phyloP scores from a whole-genome alignment of 2,329 filamentous ascomycete genomes.

The Epichloe scottii region DNA sequence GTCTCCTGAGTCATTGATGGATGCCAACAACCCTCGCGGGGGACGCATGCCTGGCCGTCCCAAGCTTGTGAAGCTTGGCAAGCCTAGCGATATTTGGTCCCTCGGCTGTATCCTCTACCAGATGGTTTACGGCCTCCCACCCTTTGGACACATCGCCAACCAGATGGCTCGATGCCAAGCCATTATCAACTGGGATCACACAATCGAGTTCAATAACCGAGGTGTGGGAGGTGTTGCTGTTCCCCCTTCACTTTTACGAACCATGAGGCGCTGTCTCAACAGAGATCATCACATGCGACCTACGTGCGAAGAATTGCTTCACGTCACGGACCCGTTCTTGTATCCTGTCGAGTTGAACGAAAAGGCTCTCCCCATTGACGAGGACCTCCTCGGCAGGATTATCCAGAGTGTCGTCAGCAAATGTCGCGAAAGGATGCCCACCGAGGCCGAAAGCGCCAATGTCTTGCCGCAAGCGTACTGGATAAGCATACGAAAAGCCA shows the following conservation, averaged over 20 bases:
- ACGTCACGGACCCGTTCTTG: constrained; percentile 47
- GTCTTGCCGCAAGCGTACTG: constrained; percentile 52
- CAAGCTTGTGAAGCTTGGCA: constrained; percentile 90
- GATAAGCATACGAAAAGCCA: constrained; percentile 43
- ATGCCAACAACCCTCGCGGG: constrained; percentile 58
- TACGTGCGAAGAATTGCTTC: constrained; percentile 49
- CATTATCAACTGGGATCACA: constrained; percentile 67
- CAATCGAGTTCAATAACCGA: constrained; percentile 57
- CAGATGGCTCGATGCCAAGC: constrained; percentile 77
- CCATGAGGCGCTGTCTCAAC: constrained; percentile 49
- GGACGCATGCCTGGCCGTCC: constrained; percentile 29
- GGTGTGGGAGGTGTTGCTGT: constrained; percentile 55
- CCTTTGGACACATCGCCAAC: constrained; percentile 84
- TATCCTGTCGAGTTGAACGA: constrained; percentile 47
- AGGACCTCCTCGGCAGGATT: constrained; percentile 49
- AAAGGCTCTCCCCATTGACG: constrained; percentile 45
- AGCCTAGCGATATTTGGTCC: constrained; percentile 92
- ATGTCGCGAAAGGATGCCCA: constrained; percentile 45
- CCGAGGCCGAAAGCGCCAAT: constrained; percentile 40
- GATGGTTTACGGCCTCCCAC: constrained; percentile 94
- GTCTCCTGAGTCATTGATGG: constrained; percentile 88
- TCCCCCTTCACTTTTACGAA: constrained; percentile 45
- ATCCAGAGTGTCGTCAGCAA: constrained; percentile 49
- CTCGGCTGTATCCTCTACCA: constrained; percentile 94
- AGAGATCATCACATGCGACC: constrained; percentile 51